Percentiles rank a stretch among this genome's conserved stretches.
Conservation (phyloP, 805 yeast species). For the Schizosaccharomyces pombe region ASM294v3 CU329670.1:645001-645500, state of each 20-base stretch:
- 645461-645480: slow-evolving; percentile 67
- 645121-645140: slow-evolving; percentile 75
- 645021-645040: slow-evolving; percentile 82
- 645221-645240: slow-evolving; percentile 35
- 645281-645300: slow-evolving; percentile 79
- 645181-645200: slow-evolving; percentile 61
- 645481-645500: slow-evolving; percentile 79
- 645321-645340: slow-evolving; percentile 79
- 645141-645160: slow-evolving; percentile 93
- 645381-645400: slow-evolving; percentile 81
- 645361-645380: slow-evolving; percentile 82
- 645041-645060: slow-evolving; percentile 88
- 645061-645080: slow-evolving; percentile 99
- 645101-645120: slow-evolving; percentile 86
- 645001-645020: slow-evolving; percentile 96
- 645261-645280: slow-evolving; percentile 76
- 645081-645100: slow-evolving; percentile 80
- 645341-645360: slow-evolving; percentile 63
- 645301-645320: slow-evolving; percentile 85
- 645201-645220: slow-evolving; percentile 54
- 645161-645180: slow-evolving; percentile 86
- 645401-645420: slow-evolving; percentile 72
- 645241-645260: slow-evolving; percentile 53
- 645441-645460: slow-evolving; percentile 77
- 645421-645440: slow-evolving; percentile 89